Evolutionary conservation across 2,329 filamentous ascomycete species (phyloP).

Genomic region (Teratosphaeria viscida): DNA sequence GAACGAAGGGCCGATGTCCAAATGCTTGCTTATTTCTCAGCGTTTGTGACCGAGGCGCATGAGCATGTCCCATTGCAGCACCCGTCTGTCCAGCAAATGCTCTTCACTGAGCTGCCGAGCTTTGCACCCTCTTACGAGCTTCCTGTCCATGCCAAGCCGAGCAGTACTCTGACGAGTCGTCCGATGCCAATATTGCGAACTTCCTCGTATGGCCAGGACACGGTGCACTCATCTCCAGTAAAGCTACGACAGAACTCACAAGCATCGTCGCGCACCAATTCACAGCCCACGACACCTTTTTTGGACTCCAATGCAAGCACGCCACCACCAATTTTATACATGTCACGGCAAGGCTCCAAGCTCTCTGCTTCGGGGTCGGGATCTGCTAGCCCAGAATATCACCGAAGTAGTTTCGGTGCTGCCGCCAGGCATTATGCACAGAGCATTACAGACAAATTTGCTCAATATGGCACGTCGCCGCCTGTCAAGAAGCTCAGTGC

Average conservation of each 20-base stretch:
- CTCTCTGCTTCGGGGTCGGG: conserved; percentile 18
- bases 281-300: conserved; percentile 21
- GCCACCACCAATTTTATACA: conserved; percentile 16
- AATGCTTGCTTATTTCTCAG: conserved; percentile 56
- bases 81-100: background rate
- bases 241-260: conserved; percentile 11
- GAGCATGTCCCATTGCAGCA: background rate
- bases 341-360: conserved; percentile 12
- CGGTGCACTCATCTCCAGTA: conserved; percentile 2
- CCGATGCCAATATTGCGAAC: conserved; percentile 2
- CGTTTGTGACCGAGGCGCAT: conserved; percentile 43
- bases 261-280: conserved; percentile 16
- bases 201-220: background rate
- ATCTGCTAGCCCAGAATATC: conserved; percentile 22
- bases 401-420: conserved; percentile 24
- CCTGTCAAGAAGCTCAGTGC: conserved; percentile 14
- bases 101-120: conserved; percentile 1
- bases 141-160: background rate
- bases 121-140: background rate
- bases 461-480: conserved; percentile 23
- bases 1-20: conserved; percentile 52
- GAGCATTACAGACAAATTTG: conserved; percentile 23
- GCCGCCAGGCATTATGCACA: conserved; percentile 25
- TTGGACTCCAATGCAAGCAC: conserved; percentile 20
- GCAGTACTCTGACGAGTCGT: background rate